Conservation (phyloP, 192 early-diverging fungal genomes). For the Linnemannia hyalina region DNA sequence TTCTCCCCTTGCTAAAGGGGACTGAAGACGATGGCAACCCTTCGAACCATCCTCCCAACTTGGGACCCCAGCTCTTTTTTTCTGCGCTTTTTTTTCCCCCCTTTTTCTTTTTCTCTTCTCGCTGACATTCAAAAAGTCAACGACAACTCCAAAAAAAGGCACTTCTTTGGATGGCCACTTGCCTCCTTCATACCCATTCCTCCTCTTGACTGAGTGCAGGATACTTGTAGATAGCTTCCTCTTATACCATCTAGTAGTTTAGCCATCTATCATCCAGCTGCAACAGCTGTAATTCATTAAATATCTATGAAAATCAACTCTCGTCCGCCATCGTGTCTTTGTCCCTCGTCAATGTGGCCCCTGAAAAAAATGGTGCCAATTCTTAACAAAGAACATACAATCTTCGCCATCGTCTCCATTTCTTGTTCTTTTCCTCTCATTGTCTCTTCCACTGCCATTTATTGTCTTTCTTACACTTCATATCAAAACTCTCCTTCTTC, state of each 20-base stretch:
- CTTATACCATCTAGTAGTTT: constrained; percentile 1
- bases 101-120: neutral
- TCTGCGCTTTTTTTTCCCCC: constrained; percentile 10
- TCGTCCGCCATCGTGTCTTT: neutral
- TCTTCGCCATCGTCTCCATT: no score
- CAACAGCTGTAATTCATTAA: neutral
- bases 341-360: neutral
- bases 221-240: constrained; percentile 3
- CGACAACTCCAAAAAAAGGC: neutral
- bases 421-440: no score
- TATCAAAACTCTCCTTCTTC: no score
- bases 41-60: neutral
- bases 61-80: neutral
- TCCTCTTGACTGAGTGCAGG: constrained; percentile 8
- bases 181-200: constrained; percentile 1
- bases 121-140: constrained; percentile 2
- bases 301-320: neutral
- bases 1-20: neutral
- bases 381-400: no score
- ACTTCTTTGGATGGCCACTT: neutral
- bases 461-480: no score
- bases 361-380: no score
- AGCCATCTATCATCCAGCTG: neutral
- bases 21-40: neutral
- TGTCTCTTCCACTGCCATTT: no score